Conservation (phyloP, 306 rosid genomes). For the Macrotyloma uniflorum region DNA sequence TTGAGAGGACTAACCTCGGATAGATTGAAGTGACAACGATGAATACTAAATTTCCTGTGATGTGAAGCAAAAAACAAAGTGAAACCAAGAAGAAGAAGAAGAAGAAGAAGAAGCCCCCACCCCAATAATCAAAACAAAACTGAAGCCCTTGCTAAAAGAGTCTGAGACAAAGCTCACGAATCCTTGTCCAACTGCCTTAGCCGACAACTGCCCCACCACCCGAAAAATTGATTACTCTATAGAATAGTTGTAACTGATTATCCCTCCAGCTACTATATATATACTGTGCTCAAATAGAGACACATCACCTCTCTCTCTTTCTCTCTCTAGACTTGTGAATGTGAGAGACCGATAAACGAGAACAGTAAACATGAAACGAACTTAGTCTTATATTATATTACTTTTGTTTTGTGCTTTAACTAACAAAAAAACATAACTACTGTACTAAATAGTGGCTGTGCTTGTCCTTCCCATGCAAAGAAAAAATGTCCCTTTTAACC, state of each 20-base stretch:
- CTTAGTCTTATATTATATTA: neutral
- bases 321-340: constrained; percentile 9
- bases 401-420: neutral
- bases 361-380: neutral
- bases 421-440: neutral
- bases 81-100: constrained; percentile 15
- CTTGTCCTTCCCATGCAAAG: constrained; percentile 5
- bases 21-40: constrained; percentile 3
- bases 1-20: constrained; percentile 40
- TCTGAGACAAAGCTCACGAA: constrained; percentile 19
- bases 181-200: constrained; percentile 31
- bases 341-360: neutral
- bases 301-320: constrained; percentile 42
- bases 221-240: neutral
- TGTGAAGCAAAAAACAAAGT: constrained; percentile 18
- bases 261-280: constrained; percentile 29
- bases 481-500: neutral
- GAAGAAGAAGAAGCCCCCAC: neutral
- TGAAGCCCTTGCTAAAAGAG: neutral
- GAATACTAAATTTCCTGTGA: neutral
- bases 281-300: constrained; percentile 39
- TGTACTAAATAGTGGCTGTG: neutral
- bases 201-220: constrained; percentile 41
- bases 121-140: neutral
- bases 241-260: neutral